Evolutionary conservation across 2,329 filamentous ascomycete genomes (phyloP).

Genomic region (Plenodomus lindquistii): DNA sequence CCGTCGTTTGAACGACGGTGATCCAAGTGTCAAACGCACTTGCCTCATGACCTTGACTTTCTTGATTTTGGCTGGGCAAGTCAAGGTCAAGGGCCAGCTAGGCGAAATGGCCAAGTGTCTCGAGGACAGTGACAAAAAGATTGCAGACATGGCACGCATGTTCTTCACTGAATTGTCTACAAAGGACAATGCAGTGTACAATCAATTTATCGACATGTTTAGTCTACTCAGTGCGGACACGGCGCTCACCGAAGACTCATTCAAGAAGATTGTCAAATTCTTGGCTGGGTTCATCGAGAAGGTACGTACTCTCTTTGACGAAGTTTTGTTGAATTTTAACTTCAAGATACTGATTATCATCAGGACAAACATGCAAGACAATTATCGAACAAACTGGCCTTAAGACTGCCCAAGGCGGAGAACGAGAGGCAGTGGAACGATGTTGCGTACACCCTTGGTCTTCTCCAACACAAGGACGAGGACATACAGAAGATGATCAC

Average conservation of each 20-base stretch:
- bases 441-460: constrained; percentile 85
- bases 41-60: constrained; percentile 99
- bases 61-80: constrained; percentile 92
- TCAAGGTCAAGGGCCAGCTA: constrained; percentile 98
- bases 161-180: constrained; percentile 98
- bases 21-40: constrained; percentile 90
- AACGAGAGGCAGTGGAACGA: constrained; percentile 97
- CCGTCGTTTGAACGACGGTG: constrained; percentile 83
- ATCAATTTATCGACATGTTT: constrained; percentile 99
- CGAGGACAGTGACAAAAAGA: constrained; percentile 92
- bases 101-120: constrained; percentile 99
- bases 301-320: constrained; percentile 55
- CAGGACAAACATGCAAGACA: constrained; percentile 98
- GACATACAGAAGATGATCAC: constrained; percentile 77
- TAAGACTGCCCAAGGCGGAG: constrained; percentile 81
- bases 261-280: constrained; percentile 88
- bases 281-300: constrained; percentile 96
- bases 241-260: constrained; percentile 79
- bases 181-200: constrained; percentile 98
- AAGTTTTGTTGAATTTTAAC: background rate
- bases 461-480: constrained; percentile 91
- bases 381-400: constrained; percentile 87
- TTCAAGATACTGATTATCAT: constrained; percentile 15
- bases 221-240: constrained; percentile 83
- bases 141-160: constrained; percentile 92